Percentiles rank a stretch among this genome's conserved stretches.
phyloP scores from a whole-genome alignment of 805 yeast species.

The Starmerella floricola region DNA sequence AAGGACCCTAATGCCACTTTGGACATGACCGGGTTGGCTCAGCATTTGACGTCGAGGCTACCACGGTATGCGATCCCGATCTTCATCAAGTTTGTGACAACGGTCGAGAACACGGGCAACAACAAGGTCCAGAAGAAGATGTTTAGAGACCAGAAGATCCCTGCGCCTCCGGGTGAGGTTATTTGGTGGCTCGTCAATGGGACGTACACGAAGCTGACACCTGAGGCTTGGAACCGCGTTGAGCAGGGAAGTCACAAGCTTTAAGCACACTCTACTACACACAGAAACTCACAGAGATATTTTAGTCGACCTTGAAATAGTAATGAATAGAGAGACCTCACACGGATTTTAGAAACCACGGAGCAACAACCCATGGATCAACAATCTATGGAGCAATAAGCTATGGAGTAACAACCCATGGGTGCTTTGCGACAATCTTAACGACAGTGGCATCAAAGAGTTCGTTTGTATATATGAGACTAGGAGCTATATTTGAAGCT shows the following conservation, averaged over 20 bases:
- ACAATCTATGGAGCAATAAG: too few species aligned
- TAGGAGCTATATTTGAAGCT: too few species aligned
- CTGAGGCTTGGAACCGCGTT: conserved; percentile 40
- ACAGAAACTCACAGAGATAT: too few species aligned
- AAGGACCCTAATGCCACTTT: conserved; percentile 29
- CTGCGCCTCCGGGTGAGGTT: conserved; percentile 33
- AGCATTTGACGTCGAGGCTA: conserved; percentile 34
- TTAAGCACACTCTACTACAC: conserved; percentile 10
- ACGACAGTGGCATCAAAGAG: too few species aligned
- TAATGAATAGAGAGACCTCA: too few species aligned
- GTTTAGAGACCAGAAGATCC: conserved; percentile 31
- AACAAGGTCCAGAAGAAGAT: conserved; percentile 74
- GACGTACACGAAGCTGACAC: conserved; percentile 45
- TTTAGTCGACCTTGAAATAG: not conserved
- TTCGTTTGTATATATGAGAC: too few species aligned
- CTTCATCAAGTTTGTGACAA: conserved; percentile 54
- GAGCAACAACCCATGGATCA: too few species aligned
- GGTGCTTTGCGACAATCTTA: too few species aligned
- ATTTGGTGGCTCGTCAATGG: conserved; percentile 60
- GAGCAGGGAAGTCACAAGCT: conserved; percentile 26
- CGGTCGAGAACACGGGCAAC: conserved; percentile 59
- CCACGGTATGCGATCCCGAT: conserved; percentile 83
- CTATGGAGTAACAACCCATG: too few species aligned
- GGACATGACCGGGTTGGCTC: conserved; percentile 32
- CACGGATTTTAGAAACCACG: too few species aligned